Evolutionary conservation across 371 early-diverging fungal species (phyloP).

Genomic region (Dipsacomyces acuminosporus): DNA sequence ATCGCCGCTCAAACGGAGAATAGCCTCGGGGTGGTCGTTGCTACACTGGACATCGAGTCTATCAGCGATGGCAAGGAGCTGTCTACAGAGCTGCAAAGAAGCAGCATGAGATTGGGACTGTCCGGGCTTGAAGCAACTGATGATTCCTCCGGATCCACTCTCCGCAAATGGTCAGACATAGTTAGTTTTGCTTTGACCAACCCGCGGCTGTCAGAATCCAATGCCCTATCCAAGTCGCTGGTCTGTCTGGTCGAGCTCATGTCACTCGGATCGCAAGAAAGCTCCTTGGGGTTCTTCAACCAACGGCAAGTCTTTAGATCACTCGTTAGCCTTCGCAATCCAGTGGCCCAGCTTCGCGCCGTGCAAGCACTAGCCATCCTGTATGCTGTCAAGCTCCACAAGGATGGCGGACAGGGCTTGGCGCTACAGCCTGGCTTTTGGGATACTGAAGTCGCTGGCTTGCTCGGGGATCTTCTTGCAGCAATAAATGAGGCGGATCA

Average conservation of each 20-base stretch:
- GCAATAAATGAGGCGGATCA: constrained; percentile 1
- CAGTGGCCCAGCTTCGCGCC: constrained; percentile 11
- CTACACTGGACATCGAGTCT: constrained; percentile 14
- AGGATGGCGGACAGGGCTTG: background rate
- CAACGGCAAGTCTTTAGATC: constrained; percentile 5
- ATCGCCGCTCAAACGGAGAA: background rate
- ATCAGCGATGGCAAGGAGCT: constrained; percentile 15
- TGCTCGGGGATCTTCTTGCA: constrained; percentile 5
- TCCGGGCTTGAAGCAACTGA: background rate
- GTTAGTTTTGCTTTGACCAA: constrained; percentile 1
- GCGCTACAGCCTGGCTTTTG: constrained; percentile 5
- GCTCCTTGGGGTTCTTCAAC: constrained; percentile 14
- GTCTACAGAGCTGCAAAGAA: constrained; percentile 11
- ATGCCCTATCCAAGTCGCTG: constrained; percentile 14
- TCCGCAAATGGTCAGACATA: background rate
- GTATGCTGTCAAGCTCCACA: constrained; percentile 14
- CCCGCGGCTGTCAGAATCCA: background rate
- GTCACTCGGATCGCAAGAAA: constrained; percentile 17
- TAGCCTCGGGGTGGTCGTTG: background rate
- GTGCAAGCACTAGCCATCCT: constrained; percentile 21
- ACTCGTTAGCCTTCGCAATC: constrained; percentile 4
- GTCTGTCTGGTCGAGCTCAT: constrained; percentile 25
- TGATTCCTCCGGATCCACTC: background rate
- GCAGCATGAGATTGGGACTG: constrained; percentile 20
- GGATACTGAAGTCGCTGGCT: constrained; percentile 6